phyloP scores from a whole-genome alignment of 2,329 filamentous ascomycete species.

The Blastomyces gilchristii region DNA sequence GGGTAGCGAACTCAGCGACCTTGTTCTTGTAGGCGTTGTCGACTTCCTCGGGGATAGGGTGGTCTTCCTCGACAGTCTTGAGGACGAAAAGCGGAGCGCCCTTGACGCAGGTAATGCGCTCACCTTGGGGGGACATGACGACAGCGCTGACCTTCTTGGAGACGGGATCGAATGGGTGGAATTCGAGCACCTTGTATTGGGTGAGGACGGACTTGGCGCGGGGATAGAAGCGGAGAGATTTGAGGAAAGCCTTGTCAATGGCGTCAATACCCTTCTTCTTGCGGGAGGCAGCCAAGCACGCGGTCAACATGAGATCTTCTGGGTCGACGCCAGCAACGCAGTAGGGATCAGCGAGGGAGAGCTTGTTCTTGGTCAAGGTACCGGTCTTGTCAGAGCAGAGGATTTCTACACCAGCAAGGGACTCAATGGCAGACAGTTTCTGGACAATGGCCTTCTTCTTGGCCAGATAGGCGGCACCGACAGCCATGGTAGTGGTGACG shows the following conservation, averaged over 20 bases:
- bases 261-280: constrained; percentile 95
- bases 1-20: constrained; percentile 80
- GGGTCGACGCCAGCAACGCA: constrained; percentile 71
- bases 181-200: constrained; percentile 77
- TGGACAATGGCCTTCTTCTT: constrained; percentile 91
- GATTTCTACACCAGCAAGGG: constrained; percentile 83
- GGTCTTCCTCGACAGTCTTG: constrained; percentile 77
- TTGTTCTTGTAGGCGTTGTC: constrained; percentile 85
- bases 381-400: constrained; percentile 92
- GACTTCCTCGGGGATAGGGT: constrained; percentile 64
- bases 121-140: constrained; percentile 72
- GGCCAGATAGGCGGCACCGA: constrained; percentile 81
- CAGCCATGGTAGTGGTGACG: constrained; percentile 90
- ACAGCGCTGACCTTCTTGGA: constrained; percentile 85
- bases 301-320: constrained; percentile 85
- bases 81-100: constrained; percentile 81
- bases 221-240: constrained; percentile 72
- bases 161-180: constrained; percentile 82
- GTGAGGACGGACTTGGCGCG: constrained; percentile 67
- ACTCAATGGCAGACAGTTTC: constrained; percentile 86
- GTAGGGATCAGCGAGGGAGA: constrained; percentile 76
- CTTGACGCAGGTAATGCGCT: constrained; percentile 82
- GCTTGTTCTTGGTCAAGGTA: constrained; percentile 89
- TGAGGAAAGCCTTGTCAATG: constrained; percentile 91
- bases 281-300: constrained; percentile 77